These are phyloP conservation scores for Aureobasidium sp. DNA, from an alignment of 2,329 filamentous ascomycete genomes.

Conservation along the genomic window DNA sequence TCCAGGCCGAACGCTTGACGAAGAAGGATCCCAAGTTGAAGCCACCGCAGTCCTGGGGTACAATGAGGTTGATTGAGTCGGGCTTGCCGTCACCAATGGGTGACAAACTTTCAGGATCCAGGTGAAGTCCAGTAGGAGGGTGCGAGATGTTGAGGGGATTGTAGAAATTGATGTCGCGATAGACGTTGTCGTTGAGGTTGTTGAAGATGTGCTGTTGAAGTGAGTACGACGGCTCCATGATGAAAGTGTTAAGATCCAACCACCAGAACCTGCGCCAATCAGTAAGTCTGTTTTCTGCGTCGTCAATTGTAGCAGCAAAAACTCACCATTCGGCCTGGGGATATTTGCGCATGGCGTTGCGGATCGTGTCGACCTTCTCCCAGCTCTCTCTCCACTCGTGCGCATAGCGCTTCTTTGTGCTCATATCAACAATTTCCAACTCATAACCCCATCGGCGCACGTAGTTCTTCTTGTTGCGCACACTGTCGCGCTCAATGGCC, in stretches of 20 bases:
- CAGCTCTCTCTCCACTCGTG: slow-evolving; percentile 99
- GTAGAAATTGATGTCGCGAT: slow-evolving; percentile 93
- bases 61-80: slow-evolving; percentile 75
- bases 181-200: slow-evolving; percentile 63
- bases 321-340: slow-evolving; percentile 91
- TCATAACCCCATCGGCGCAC: slow-evolving; percentile 86
- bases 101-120: slow-evolving; percentile 69
- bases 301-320: neutral
- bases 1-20: slow-evolving; percentile 76
- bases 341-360: slow-evolving; percentile 84
- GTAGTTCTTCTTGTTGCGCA: slow-evolving; percentile 91
- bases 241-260: slow-evolving; percentile 93
- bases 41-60: slow-evolving; percentile 89
- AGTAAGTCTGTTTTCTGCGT: neutral
- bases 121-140: slow-evolving; percentile 60
- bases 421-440: slow-evolving; percentile 95
- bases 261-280: slow-evolving; percentile 84
- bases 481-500: slow-evolving; percentile 94
- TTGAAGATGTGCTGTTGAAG: slow-evolving; percentile 88
- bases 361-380: slow-evolving; percentile 96
- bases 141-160: slow-evolving; percentile 93
- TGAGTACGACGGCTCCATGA: slow-evolving; percentile 93
- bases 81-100: slow-evolving; percentile 67
- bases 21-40: slow-evolving; percentile 98
- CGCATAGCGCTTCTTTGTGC: slow-evolving; percentile 95